Evolutionary conservation across 1,139 yeast species (phyloP), one percentile per base, ranked within the genome.

Genomic region (Candida sanyaensis): DNA sequence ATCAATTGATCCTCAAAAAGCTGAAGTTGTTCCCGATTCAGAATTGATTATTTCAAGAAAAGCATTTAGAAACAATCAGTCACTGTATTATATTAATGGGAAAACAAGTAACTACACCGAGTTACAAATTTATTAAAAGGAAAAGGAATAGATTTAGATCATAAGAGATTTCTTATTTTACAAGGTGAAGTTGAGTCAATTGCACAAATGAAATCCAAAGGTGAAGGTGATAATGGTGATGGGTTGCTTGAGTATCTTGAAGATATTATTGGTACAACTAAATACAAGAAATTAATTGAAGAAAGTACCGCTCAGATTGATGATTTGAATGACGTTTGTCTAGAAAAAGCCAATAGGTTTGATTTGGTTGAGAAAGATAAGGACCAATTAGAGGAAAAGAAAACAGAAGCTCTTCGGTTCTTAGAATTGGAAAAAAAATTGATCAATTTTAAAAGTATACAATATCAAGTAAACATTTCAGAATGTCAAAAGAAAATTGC

Each of bases 141-240:
- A n/a, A 84, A 90, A 59, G 99, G 99, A 1, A 88, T 95, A 49
- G 99, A 95, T 67, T 75, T 95, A 54, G 96, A 92, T 59, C 99
- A 95, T 65, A 93, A 95, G 62, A 76, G 99, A 56, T 95, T 95
- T 60, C 76, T 95, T 56, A 95, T 95, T 61, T 73, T 95, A 41
- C 99, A 95, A 68, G 99, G 99, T 60, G 99, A 95, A 65, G 99
- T 95, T 36, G 99, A 95, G 68, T 87, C 93, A 50, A 95, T 95
- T 62, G 97, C 99, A 0, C 98, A 93, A 65, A 95, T 95, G 99
- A 92, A 92, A 62, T 88, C 99, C 8, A 93, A 93, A 62, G 98
- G 97, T 0, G 98, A 93, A 59, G 81, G 78, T 45, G 97, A 91
- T 48, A 84, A 83, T 55, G 99, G 93, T 57, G 99, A 93, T 63